phyloP scores from a whole-genome alignment of 225 moss, liverwort and hornwort species.

The Straminergon stramineum region DNA sequence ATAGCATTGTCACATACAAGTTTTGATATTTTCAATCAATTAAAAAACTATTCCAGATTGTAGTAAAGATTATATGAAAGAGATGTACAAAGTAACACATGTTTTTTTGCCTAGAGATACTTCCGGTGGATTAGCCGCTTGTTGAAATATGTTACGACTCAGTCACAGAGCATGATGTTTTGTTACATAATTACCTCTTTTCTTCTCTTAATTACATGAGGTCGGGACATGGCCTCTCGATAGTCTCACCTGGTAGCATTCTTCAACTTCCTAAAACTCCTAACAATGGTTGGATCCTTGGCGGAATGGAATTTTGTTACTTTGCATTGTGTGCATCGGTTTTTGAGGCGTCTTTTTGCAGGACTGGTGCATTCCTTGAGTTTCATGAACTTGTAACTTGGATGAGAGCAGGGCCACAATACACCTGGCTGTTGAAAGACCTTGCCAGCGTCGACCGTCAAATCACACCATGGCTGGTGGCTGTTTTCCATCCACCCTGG shows the following conservation, averaged over 20 bases:
- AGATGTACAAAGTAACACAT: neutral
- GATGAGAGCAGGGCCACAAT: slow-evolving; percentile 30
- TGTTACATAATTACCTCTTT: neutral
- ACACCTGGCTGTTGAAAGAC: slow-evolving; percentile 36
- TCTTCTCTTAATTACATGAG: neutral
- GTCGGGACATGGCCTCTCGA: neutral
- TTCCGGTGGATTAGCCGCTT: neutral
- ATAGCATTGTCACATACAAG: neutral
- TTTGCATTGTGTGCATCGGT: neutral
- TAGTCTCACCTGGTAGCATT: neutral
- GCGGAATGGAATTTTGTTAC: neutral
- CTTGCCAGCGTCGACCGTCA: slow-evolving; percentile 19
- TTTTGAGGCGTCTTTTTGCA: neutral
- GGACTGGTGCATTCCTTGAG: neutral
- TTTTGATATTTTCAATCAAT: neutral
- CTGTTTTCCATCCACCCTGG: slow-evolving; percentile 53
- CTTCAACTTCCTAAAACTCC: neutral
- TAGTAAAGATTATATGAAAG: neutral
- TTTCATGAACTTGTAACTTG: neutral
- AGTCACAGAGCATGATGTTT: neutral
- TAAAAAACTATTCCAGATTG: neutral
- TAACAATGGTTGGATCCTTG: neutral
- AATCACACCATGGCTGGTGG: slow-evolving; percentile 54
- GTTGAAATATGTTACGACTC: neutral
- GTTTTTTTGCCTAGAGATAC: neutral